Conservation (phyloP, 331 rosid species). For the Cydonia oblonga region DNA sequence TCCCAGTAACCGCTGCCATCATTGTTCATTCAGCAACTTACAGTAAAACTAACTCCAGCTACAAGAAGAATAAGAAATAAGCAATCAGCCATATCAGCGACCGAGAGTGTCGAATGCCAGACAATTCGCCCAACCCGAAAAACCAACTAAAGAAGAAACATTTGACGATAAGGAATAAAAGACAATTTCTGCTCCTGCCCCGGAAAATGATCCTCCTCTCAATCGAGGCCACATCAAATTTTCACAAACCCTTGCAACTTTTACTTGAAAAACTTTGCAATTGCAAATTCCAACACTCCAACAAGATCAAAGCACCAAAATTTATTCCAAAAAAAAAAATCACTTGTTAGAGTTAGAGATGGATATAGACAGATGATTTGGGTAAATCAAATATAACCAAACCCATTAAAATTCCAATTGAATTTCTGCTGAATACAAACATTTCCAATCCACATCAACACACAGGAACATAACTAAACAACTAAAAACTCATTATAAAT, state of each 20-base stretch:
- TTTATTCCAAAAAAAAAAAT: neutral
- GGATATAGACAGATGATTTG: neutral
- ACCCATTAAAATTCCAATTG: neutral
- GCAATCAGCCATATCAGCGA: too few species aligned
- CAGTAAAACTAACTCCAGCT: slow-evolving; percentile 26
- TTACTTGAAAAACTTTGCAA: neutral
- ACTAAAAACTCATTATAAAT: neutral
- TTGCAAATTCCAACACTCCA: neutral
- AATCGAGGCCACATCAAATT: neutral
- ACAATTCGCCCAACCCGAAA: too few species aligned
- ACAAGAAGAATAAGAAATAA: neutral
- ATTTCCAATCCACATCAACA: neutral
- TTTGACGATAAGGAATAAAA: neutral
- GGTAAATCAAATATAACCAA: neutral
- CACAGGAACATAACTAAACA: neutral
- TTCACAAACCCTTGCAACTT: neutral
- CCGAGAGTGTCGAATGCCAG: neutral
- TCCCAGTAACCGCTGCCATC: slow-evolving; percentile 18
- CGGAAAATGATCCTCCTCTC: neutral
- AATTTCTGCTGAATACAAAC: neutral
- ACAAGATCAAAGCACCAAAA: neutral
- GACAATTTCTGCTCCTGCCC: neutral
- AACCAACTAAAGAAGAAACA: neutral
- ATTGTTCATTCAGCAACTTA: slow-evolving; percentile 16
- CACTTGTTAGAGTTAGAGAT: neutral